phyloP scores from a whole-genome alignment of 371 early-diverging fungal species.

The Mortierella sp. region DNA sequence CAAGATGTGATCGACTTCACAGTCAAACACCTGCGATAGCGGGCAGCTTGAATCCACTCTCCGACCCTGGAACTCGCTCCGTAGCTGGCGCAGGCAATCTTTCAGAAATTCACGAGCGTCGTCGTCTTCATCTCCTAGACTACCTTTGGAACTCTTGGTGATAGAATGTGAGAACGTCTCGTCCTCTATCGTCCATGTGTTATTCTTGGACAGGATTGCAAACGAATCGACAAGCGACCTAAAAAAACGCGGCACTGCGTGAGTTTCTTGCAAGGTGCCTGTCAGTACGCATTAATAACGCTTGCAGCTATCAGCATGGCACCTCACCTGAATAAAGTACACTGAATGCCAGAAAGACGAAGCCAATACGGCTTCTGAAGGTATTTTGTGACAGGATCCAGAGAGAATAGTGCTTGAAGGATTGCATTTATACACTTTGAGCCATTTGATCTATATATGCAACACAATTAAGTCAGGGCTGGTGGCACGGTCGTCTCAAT shows the following conservation, averaged over 20 bases:
- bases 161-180: slow-evolving; percentile 20
- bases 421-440: slow-evolving; percentile 27
- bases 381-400: slow-evolving; percentile 17
- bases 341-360: slow-evolving; percentile 1
- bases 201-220: slow-evolving; percentile 7
- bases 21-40: slow-evolving; percentile 24
- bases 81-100: slow-evolving; percentile 33
- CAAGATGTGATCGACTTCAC: slow-evolving; percentile 22
- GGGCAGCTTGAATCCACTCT: slow-evolving; percentile 10
- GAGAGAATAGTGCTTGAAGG: slow-evolving; percentile 26
- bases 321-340: slow-evolving; percentile 24
- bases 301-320: not conserved
- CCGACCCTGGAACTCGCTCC: slow-evolving; percentile 21
- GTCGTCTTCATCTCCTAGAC: slow-evolving; percentile 31
- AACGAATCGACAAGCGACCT: slow-evolving; percentile 25
- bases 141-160: slow-evolving; percentile 23
- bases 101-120: slow-evolving; percentile 44
- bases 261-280: too few relatives aligned
- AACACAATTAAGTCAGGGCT: too few relatives aligned
- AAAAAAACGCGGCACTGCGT: too few relatives aligned
- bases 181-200: slow-evolving; percentile 5
- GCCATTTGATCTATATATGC: slow-evolving; percentile 3
- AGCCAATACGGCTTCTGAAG: slow-evolving; percentile 22
- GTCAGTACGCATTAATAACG: not conserved
- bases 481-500: too few relatives aligned